Base-by-base conservation (phyloP, 352 stramenopile species). In the Phytopythium vexans region DNA sequence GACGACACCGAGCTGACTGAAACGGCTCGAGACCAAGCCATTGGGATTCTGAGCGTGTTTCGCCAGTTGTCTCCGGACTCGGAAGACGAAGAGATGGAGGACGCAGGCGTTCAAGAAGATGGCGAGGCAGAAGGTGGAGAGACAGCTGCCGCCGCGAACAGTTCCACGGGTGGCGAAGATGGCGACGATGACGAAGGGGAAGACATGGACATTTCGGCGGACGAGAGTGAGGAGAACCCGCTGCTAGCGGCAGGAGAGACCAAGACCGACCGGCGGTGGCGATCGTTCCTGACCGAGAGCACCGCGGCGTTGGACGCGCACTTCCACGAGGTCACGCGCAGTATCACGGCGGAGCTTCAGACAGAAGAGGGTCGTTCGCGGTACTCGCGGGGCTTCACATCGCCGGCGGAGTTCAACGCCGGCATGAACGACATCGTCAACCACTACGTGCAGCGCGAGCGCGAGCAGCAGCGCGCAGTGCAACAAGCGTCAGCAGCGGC, bases 1-100 rank as follows among this genome's bases (percentile, higher is more conserved):
- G 80, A 92, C 39, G 82, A 92, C 48, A 88, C 64, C 7, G 80
- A 89, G 37, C 59, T 92, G 14, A 82, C 81, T 4, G 66, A 84
- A 49, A 66, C 72, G 21, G 60, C 77, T 9, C 72, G 60, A 8
- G 71, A 86, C 16, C 48, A 81, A 41, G 50, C 74, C 40, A 33
- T 79, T 43, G 51, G 52, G 9, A 68, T 89, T 71, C 69, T 79
- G 44, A 74, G 68, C 32, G 64, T 64, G 0, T 56, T 92, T 31
- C 72, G 68, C 3, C 58, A 70, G 4, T 61, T 53, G 6, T 62
- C 54, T 5, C 40, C 39, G 21, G 53, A 56, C n/a, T 38, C 56
- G 14, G 56, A 55, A 37, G 38, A 51, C 9, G 48, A 37, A 12
- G 57, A 55, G 27, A 44, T 4, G 4, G 35, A 48, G 9, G 48